Evolutionary conservation across 2,329 filamentous ascomycete species (phyloP).

Genomic region (Drechmeria coniospora): DNA sequence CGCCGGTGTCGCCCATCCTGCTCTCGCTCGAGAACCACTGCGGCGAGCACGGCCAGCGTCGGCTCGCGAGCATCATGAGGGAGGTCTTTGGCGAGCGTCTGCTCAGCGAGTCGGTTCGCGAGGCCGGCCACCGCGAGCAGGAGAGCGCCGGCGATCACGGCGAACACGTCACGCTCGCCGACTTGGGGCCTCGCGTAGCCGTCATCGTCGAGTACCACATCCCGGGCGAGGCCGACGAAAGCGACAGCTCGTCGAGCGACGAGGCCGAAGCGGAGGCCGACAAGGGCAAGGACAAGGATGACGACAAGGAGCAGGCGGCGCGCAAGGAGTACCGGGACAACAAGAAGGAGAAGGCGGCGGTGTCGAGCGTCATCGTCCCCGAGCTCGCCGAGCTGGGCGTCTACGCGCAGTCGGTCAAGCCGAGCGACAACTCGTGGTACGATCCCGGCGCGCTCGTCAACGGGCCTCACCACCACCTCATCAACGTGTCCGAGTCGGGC

Average conservation of each 20-base stretch:
- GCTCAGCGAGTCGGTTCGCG: conserved; percentile 38
- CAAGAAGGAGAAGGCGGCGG: conserved; percentile 33
- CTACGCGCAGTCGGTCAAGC: conserved; percentile 56
- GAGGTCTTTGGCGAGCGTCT: conserved; percentile 47
- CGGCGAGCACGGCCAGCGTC: conserved; percentile 38
- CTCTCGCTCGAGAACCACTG: conserved; percentile 57
- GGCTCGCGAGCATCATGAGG: conserved; percentile 49
- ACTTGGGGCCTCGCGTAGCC: conserved; percentile 46
- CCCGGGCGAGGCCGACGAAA: conserved; percentile 30
- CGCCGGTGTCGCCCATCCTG: conserved; percentile 39
- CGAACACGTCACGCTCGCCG: conserved; percentile 40
- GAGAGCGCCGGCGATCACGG: conserved; percentile 31
- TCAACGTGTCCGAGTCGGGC: conserved; percentile 53
- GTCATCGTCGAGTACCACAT: conserved; percentile 56
- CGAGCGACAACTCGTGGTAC: conserved; percentile 50
- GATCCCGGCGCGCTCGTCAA: conserved; percentile 32
- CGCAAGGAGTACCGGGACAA: conserved; percentile 37
- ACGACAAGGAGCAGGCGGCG: conserved; percentile 28
- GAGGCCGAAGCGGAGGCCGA: conserved; percentile 25
- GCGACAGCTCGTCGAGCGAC: conserved; percentile 19
- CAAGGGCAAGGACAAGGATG: conserved; percentile 21
- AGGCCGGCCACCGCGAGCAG: conserved; percentile 40
- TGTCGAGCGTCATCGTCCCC: conserved; percentile 38
- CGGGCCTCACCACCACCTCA: conserved; percentile 47
- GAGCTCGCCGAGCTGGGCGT: conserved; percentile 51